Conservation (phyloP, 2,329 filamentous ascomycete species). For the Xylariaceae sp. region DNA sequence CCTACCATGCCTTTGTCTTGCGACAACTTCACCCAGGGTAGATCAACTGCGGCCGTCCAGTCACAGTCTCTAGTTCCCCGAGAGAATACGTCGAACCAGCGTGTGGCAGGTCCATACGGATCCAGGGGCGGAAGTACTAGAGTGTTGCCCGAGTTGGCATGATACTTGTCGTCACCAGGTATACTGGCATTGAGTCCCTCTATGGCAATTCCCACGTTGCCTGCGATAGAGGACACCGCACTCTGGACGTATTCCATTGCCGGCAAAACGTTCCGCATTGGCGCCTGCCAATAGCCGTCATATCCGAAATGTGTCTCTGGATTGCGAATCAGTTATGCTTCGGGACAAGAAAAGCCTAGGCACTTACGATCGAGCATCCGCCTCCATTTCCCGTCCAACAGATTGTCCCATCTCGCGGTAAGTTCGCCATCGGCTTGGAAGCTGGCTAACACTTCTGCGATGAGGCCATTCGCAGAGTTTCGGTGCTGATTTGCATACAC, state of each 20-base stretch:
- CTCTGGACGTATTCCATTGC: constrained; percentile 55
- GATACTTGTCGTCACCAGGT: constrained; percentile 60
- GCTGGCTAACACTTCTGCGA: constrained; percentile 45
- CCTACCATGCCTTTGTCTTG: constrained; percentile 45
- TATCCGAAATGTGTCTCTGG: constrained; percentile 50
- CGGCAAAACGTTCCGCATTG: constrained; percentile 63
- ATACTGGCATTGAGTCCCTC: constrained; percentile 63
- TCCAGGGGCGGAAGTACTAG: constrained; percentile 53
- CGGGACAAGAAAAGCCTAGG: neutral
- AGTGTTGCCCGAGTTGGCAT: constrained; percentile 47
- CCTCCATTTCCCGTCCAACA: constrained; percentile 58
- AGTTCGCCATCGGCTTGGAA: constrained; percentile 54
- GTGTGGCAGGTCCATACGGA: constrained; percentile 48
- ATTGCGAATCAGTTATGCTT: neutral
- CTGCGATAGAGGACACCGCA: constrained; percentile 52
- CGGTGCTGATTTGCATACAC: constrained; percentile 47
- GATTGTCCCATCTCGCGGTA: constrained; percentile 50
- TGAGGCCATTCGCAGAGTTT: constrained; percentile 47
- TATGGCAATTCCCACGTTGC: constrained; percentile 57
- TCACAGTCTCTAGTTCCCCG: constrained; percentile 49
- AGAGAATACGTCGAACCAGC: constrained; percentile 60
- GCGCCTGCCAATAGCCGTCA: constrained; percentile 60
- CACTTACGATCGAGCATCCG: constrained; percentile 53
- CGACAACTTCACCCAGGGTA: constrained; percentile 48
- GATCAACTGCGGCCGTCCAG: constrained; percentile 45